These are phyloP conservation scores for Paramecium pentaurelia DNA, from an alignment of 73 alveolate genomes.

Conservation along the genomic window DNA sequence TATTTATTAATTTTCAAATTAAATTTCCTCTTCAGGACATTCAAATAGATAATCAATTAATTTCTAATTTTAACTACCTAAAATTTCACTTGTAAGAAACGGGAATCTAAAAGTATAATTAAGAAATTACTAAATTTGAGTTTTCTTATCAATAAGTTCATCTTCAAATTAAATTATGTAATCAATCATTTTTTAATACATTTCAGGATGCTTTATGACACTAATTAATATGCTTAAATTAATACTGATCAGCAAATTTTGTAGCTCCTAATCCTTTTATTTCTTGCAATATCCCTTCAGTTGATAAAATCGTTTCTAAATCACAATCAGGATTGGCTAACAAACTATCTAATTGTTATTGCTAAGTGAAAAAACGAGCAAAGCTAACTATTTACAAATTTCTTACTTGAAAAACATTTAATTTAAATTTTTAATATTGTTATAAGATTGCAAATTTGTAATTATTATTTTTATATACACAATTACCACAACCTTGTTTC, in stretches of 20 bases:
- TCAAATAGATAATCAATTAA: slow-evolving; percentile 23
- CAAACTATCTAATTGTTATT: background rate
- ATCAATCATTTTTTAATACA: background rate
- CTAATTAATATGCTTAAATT: background rate
- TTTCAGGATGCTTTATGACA: background rate
- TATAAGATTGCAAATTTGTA: background rate
- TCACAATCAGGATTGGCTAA: background rate
- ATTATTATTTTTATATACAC: background rate
- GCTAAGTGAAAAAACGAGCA: background rate
- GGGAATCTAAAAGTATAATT: background rate
- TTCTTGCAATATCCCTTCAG: slow-evolving; percentile 2
- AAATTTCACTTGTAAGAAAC: background rate
- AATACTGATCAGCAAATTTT: slow-evolving; percentile 37
- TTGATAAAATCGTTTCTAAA: background rate
- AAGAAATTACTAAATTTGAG: background rate
- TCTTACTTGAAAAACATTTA: slow-evolving; percentile 16
- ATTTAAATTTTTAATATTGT: background rate
- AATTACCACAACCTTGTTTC: background rate
- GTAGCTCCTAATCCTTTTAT: slow-evolving; percentile 25
- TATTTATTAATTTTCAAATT: background rate
- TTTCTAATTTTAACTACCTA: background rate
- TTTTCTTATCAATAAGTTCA: background rate
- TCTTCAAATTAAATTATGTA: background rate
- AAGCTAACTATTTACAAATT: background rate
- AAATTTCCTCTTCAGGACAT: background rate